Conservation (phyloP, 2,329 filamentous ascomycete species). For the Remersonia thermophila region DNA sequence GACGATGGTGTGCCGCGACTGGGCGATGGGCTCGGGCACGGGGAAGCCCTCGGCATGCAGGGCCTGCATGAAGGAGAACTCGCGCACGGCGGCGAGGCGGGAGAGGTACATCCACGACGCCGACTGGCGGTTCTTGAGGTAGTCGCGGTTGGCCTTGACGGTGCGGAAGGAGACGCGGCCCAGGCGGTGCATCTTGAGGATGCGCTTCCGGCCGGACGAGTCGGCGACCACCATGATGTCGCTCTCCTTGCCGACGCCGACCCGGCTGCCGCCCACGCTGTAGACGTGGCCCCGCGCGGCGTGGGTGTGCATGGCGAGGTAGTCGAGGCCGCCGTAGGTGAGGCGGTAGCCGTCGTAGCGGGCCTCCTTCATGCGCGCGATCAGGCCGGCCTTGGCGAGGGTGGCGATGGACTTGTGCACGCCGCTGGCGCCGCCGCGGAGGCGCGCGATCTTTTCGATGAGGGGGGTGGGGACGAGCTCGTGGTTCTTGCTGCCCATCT, state of each 20-base stretch:
- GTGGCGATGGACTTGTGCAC: slow-evolving; percentile 81
- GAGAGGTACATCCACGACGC: slow-evolving; percentile 99
- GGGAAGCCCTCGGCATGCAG: slow-evolving; percentile 74
- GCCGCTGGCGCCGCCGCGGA: slow-evolving; percentile 64
- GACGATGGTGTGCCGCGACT: slow-evolving; percentile 89
- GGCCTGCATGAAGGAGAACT: slow-evolving; percentile 88
- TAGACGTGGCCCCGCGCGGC: slow-evolving; percentile 70
- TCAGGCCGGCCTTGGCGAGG: slow-evolving; percentile 82
- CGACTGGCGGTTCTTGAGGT: slow-evolving; percentile 62
- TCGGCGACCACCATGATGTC: slow-evolving; percentile 92
- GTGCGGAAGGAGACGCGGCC: slow-evolving; percentile 94
- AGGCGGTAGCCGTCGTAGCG: slow-evolving; percentile 96
- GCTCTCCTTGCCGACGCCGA: slow-evolving; percentile 94
- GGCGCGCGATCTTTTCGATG: slow-evolving; percentile 71
- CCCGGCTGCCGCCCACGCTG: slow-evolving; percentile 85
- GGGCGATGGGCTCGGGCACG: slow-evolving; percentile 75
- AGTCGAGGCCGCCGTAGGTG: slow-evolving; percentile 93
- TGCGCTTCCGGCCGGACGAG: slow-evolving; percentile 59
- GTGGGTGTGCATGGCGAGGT: slow-evolving; percentile 87
- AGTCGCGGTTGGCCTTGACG: slow-evolving; percentile 92
- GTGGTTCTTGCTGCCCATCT: slow-evolving; percentile 90
- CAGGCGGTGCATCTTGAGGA: slow-evolving; percentile 91
- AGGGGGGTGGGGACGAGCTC: slow-evolving; percentile 87
- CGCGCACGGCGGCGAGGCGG: slow-evolving; percentile 80
- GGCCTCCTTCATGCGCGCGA: slow-evolving; percentile 86